Conservation (phyloP, 1,139 yeast species). For the Yamadazyma aaseri region DNA sequence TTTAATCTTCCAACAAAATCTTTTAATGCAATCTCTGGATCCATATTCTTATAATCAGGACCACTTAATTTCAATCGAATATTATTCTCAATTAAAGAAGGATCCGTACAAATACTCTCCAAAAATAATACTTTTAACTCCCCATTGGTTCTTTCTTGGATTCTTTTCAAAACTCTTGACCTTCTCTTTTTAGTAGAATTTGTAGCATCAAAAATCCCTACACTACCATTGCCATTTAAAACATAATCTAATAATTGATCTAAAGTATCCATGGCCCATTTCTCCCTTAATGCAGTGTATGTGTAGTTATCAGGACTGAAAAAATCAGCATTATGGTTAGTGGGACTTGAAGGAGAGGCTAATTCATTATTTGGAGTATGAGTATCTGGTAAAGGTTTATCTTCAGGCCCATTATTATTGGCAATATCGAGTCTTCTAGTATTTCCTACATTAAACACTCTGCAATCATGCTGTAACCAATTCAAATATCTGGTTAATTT, state of each 20-base stretch:
- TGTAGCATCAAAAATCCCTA: conserved; percentile 94
- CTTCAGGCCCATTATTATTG: conserved; percentile 67
- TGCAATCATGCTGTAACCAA: conserved; percentile 88
- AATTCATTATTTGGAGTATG: conserved; percentile 36
- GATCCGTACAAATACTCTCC: conserved; percentile 86
- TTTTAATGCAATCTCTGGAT: conserved; percentile 71
- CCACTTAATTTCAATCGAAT: conserved; percentile 84
- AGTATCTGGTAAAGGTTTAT: conserved; percentile 66
- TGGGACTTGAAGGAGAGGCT: conserved; percentile 14
- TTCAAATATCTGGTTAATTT: conserved; percentile 83
- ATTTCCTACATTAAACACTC: conserved; percentile 91
- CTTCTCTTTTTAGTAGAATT: conserved; percentile 82
- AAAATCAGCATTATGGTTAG: conserved; percentile 71
- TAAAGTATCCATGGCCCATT: conserved; percentile 95
- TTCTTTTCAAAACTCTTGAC: conserved; percentile 62
- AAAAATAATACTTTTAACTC: conserved; percentile 78
- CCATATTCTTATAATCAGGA: conserved; percentile 89
- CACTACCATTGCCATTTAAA: conserved; percentile 78
- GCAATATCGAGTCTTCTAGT: conserved; percentile 74
- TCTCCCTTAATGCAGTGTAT: conserved; percentile 70
- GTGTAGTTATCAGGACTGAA: conserved; percentile 77
- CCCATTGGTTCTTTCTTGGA: conserved; percentile 68
- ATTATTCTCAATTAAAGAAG: conserved; percentile 73
- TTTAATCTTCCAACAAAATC: conserved; percentile 82
- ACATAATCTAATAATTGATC: conserved; percentile 82